phyloP scores from a whole-genome alignment of 140 eudicot genomes.

The Anethum foeniculum region DNA sequence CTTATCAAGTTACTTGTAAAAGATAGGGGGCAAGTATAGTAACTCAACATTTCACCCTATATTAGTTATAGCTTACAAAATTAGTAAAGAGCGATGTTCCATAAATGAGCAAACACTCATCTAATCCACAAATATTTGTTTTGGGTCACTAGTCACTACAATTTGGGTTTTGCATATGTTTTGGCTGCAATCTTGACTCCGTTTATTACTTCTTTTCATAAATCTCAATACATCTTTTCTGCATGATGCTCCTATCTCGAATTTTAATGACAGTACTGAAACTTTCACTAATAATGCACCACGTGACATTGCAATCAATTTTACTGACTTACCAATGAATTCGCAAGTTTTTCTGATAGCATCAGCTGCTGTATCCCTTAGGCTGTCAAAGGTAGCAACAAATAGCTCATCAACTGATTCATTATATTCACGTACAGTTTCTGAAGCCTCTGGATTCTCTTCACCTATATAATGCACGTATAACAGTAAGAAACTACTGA shows the following conservation, averaged over 20 bases:
- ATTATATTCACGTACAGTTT: conserved; percentile 22
- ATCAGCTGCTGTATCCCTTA: conserved; percentile 58
- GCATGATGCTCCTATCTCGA: background rate
- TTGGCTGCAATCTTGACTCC: background rate
- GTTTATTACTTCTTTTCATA: background rate
- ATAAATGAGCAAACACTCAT: background rate
- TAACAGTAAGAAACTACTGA: conserved; percentile 12
- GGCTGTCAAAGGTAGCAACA: conserved; percentile 78
- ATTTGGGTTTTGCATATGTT: background rate
- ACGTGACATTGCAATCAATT: background rate
- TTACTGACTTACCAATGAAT: conserved; percentile 54
- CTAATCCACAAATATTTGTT: background rate
- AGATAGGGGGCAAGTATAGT: background rate
- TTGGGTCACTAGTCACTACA: background rate
- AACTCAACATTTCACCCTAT: background rate
- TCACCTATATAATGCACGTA: conserved; percentile 36
- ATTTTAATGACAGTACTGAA: background rate
- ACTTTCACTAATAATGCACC: background rate
- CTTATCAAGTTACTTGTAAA: background rate
- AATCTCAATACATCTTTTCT: background rate
- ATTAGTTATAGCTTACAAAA: background rate
- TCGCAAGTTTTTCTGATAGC: conserved; percentile 61
- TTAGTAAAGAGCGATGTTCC: background rate
- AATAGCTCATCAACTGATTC: conserved; percentile 91
- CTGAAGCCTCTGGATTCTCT: conserved; percentile 29